Evolutionary conservation across 1,284 basidiomycete genomes (phyloP).

Genomic region (Peniophora sp.): DNA sequence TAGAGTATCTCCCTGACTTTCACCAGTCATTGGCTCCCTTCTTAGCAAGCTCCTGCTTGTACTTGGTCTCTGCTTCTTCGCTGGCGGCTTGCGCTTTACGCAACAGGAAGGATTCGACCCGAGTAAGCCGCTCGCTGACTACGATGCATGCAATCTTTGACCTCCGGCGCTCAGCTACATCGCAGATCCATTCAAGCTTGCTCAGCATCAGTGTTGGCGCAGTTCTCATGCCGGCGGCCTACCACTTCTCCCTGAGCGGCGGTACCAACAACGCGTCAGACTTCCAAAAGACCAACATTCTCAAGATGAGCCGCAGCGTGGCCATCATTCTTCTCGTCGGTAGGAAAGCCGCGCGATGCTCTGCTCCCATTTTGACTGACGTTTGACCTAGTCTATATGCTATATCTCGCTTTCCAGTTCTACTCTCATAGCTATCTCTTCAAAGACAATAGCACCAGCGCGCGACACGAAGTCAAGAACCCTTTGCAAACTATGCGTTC

Average conservation of each 20-base stretch:
- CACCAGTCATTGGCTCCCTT: neutral
- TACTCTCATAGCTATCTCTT: slow-evolving; percentile 84
- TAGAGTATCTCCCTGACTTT: neutral
- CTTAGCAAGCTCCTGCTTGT: slow-evolving; percentile 24
- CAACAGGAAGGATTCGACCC: slow-evolving; percentile 67
- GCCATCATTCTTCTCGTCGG: slow-evolving; percentile 59
- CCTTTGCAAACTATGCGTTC: neutral
- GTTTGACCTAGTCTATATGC: slow-evolving; percentile 47
- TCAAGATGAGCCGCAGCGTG: slow-evolving; percentile 81
- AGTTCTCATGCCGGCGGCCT: slow-evolving; percentile 72
- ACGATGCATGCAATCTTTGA: neutral
- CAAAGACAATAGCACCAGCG: slow-evolving; percentile 41
- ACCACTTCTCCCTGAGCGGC: slow-evolving; percentile 52
- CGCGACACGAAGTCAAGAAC: slow-evolving; percentile 6
- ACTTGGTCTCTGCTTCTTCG: slow-evolving; percentile 76
- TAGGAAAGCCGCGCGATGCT: slow-evolving; percentile 8
- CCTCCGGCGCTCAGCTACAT: slow-evolving; percentile 43
- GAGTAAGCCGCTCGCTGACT: slow-evolving; percentile 33
- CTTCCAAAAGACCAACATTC: slow-evolving; percentile 42
- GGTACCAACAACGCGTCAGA: slow-evolving; percentile 10
- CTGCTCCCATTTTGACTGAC: neutral
- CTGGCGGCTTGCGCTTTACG: slow-evolving; percentile 68
- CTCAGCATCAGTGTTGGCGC: slow-evolving; percentile 76
- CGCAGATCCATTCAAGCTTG: slow-evolving; percentile 76
- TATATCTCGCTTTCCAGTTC: slow-evolving; percentile 81